Conservation (phyloP, 805 yeast genomes). For the Yueomyces sinensis region DNA sequence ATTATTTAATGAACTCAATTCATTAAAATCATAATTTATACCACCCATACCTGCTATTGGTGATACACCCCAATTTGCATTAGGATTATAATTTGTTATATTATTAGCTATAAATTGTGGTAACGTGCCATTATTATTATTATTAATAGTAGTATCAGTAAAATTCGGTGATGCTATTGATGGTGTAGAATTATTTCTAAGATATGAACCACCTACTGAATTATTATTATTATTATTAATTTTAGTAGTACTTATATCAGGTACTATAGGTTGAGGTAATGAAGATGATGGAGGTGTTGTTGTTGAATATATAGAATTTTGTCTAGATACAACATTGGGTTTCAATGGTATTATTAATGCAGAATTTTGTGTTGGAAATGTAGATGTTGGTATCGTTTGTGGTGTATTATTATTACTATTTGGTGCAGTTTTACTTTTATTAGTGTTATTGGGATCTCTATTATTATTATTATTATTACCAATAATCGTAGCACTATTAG, state of each 20-base stretch:
- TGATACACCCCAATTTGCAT: constrained; percentile 8
- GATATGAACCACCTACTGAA: too few species aligned
- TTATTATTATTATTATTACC: background rate
- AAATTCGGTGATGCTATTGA: too few species aligned
- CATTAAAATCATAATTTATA: constrained; percentile 21
- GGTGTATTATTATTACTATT: background rate
- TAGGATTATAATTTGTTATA: background rate
- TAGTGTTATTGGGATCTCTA: background rate
- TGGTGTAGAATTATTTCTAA: too few species aligned
- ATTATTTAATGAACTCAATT: constrained; percentile 12
- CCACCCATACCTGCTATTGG: constrained; percentile 24
- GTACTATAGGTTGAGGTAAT: constrained; percentile 1
- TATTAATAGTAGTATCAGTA: too few species aligned
- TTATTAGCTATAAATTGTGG: background rate
- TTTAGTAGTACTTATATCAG: too few species aligned
- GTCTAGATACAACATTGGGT: too few species aligned
- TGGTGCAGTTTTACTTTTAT: background rate
- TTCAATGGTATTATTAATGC: too few species aligned
- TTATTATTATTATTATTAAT: too few species aligned
- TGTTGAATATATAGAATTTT: too few species aligned
- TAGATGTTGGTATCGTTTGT: constrained; percentile 9
- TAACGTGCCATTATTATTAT: too few species aligned
- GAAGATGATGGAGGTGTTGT: background rate
- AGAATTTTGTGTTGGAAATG: constrained; percentile 5
- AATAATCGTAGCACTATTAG: too few species aligned